Evolutionary conservation across 2,329 filamentous ascomycete species (phyloP).

Genomic region (Graphilbum sp.): DNA sequence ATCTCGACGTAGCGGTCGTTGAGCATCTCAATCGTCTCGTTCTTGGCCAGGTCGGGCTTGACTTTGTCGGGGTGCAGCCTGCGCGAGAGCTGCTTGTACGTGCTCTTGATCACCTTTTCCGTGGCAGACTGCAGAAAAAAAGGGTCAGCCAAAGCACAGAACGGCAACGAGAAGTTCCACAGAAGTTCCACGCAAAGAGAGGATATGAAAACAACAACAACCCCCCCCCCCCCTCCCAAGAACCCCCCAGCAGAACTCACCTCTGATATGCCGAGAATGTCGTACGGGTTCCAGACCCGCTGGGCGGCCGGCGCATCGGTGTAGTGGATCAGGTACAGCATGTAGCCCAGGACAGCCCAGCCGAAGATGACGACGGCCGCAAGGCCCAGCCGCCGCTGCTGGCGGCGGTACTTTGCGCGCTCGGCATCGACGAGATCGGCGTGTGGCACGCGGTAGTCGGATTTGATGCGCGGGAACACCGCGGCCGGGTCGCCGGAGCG

Average conservation of each 20-base stretch:
- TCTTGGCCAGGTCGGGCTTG: conserved; percentile 66
- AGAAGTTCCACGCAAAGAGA: neutral
- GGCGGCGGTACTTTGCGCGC: conserved; percentile 74
- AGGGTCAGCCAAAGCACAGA: neutral
- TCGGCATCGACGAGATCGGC: conserved; percentile 67
- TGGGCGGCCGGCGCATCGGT: conserved; percentile 48
- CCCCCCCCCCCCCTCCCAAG: no score
- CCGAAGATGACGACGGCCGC: conserved; percentile 58
- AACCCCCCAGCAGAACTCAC: no score
- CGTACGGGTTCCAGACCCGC: conserved; percentile 93
- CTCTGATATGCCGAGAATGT: conserved; percentile 75
- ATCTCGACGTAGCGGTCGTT: conserved; percentile 87
- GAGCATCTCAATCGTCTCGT: conserved; percentile 70
- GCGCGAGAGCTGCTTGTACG: conserved; percentile 74
- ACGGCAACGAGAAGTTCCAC: neutral
- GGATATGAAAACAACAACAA: neutral
- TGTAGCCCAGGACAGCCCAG: conserved; percentile 72
- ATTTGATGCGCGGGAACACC: conserved; percentile 67
- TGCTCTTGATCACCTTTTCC: conserved; percentile 83
- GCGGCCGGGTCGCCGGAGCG: conserved; percentile 61
- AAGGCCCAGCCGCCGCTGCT: conserved; percentile 77
- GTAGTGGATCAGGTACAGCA: conserved; percentile 78
- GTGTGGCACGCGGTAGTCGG: conserved; percentile 68
- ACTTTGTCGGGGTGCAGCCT: conserved; percentile 90
- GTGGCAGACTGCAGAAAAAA: conserved; percentile 46